A percentile compares a stretch with the other conserved stretches of the same genome.
Conservation (phyloP, 169 alveolate genomes). For the Cryptosporidium viatorum region DNA sequence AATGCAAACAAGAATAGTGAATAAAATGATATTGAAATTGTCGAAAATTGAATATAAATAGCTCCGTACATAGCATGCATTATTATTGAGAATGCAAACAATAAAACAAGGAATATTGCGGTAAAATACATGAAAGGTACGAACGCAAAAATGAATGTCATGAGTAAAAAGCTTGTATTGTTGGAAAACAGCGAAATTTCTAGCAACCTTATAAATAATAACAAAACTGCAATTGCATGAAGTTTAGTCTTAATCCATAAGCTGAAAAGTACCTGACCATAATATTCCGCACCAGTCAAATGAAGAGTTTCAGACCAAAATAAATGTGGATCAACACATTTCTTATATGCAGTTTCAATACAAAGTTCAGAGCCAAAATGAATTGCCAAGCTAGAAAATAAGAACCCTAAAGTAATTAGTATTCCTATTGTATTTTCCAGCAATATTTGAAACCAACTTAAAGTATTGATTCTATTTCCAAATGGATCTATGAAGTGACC, state of each 20-base stretch:
- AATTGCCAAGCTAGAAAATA: conserved; percentile 43
- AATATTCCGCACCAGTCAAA: conserved; percentile 49
- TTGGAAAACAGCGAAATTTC: conserved; percentile 52
- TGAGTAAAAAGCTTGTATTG: conserved; percentile 47
- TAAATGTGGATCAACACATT: conserved; percentile 32
- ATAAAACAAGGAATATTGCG: conserved; percentile 43
- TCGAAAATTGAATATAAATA: conserved; percentile 65
- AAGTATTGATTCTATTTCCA: conserved; percentile 59
- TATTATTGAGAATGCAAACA: conserved; percentile 60
- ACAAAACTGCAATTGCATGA: conserved; percentile 64
- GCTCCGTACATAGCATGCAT: conserved; percentile 76
- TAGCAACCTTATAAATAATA: conserved; percentile 55
- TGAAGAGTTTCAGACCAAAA: conserved; percentile 72
- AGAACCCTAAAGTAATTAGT: conserved; percentile 28
- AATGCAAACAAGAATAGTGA: conserved; percentile 60
- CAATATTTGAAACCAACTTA: conserved; percentile 70
- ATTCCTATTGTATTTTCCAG: conserved; percentile 64
- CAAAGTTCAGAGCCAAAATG: conserved; percentile 72
- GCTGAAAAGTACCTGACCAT: conserved; percentile 66
- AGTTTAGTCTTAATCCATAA: conserved; percentile 53
- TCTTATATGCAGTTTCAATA: conserved; percentile 62
- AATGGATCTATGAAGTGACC: conserved; percentile 70
- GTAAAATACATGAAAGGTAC: conserved; percentile 73
- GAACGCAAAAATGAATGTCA: conserved; percentile 73
- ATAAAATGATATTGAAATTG: conserved; percentile 68